phyloP scores from a whole-genome alignment of 352 stramenopile species.

The Phytopythium sindhum region DNA sequence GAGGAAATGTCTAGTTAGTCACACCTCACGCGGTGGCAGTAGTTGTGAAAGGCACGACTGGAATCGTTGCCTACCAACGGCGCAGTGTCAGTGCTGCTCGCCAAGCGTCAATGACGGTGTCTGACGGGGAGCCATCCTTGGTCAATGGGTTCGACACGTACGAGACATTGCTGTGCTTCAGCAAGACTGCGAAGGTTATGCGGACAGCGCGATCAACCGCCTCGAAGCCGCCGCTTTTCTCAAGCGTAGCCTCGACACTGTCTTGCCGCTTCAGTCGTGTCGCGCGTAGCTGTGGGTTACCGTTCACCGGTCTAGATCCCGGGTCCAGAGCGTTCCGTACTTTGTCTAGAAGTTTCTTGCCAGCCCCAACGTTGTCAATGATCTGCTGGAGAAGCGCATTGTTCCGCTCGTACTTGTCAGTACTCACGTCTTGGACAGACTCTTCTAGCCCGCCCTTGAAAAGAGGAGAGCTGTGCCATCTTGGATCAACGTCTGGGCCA shows the following conservation, averaged over 20 bases:
- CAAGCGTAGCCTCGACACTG: conserved; percentile 76
- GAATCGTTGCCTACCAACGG: conserved; percentile 53
- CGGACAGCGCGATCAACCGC: conserved; percentile 78
- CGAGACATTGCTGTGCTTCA: conserved; percentile 78
- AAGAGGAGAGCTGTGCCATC: conserved; percentile 51
- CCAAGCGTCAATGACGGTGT: conserved; percentile 73
- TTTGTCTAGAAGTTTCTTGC: conserved; percentile 81
- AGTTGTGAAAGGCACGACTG: background rate
- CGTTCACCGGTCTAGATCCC: conserved; percentile 20
- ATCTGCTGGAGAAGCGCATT: conserved; percentile 66
- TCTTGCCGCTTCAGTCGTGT: conserved; percentile 74
- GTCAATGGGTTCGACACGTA: conserved; percentile 68
- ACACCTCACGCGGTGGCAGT: background rate
- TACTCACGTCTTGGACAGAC: conserved; percentile 2
- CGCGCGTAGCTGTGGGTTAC: conserved; percentile 61
- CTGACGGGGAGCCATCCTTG: conserved; percentile 51
- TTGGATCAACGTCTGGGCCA: conserved; percentile 19
- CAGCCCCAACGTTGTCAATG: conserved; percentile 61
- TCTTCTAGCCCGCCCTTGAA: conserved; percentile 58
- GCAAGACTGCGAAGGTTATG: conserved; percentile 68
- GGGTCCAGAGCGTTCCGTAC: conserved; percentile 70
- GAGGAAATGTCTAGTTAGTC: background rate
- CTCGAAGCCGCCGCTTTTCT: conserved; percentile 84
- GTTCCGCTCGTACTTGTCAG: conserved; percentile 32
- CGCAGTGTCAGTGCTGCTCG: conserved; percentile 72